Base-by-base conservation (phyloP, 2,329 filamentous ascomycete species). In the Aspergillus terreus region DNA sequence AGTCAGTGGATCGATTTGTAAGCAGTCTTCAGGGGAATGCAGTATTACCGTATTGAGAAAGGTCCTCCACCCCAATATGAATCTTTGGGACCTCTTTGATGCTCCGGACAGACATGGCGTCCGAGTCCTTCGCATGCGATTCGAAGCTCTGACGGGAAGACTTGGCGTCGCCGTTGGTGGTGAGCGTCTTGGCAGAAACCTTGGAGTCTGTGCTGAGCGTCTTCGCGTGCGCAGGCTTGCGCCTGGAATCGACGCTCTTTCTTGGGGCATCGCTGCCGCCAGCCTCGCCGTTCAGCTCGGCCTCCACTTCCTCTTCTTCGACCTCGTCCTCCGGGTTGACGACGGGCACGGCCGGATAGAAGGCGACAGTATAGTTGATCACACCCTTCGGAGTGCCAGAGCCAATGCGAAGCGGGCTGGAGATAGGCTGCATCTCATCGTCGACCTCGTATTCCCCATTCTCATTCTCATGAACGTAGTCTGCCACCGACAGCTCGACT, bases 271-370 rank as follows among this genome's bases (percentile, higher is more conserved):
- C 56, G 32, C 56, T 44, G 36, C 50, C 50, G 12, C 56, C 55
- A 10, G 48, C 47, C 27, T 65, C 57, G 41, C 51, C 51, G 6
- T 64, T 58, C 14, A 64, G 59, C 42, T 74, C 72, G 25, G 74
- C 71, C 27, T 78, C 75, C 47, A 75, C 71, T 44, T 75, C 73
- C 51, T 77, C 72, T 50, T 77, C 74, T 32, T 80, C 77, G 42
- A 71, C 72, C 53, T 77, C 75, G 50, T 78, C 92, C 7, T 96
- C 92, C 1, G 92, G 92, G 69, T 99, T 92, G 52, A 88, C 83
- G 23, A 96, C 80, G 59, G 94, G 90, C 30, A 96, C 76, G 40
- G 88, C 90, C 2, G 95, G 94, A 69, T 90, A 97, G 78, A 99
- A 99, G 1, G 92, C 81, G 47, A 86, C 86, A 0, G 87, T 92